Conservation (phyloP, 352 stramenopile species). For the Bremia lactucae region DNA sequence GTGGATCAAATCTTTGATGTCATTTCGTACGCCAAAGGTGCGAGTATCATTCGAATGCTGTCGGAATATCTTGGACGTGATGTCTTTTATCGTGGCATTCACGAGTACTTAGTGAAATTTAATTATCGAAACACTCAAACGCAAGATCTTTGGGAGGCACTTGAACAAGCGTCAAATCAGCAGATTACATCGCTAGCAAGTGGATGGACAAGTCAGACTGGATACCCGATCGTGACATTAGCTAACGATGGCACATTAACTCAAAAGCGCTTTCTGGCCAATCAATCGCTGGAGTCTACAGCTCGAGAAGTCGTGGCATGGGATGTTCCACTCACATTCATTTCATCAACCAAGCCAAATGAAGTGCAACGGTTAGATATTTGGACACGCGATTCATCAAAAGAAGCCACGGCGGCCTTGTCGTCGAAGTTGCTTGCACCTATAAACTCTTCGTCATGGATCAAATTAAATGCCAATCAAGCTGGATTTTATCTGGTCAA, state of each 20-base stretch:
- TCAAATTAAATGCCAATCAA: slow-evolving; percentile 94
- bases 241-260: slow-evolving; percentile 43
- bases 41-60: slow-evolving; percentile 71
- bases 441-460: slow-evolving; percentile 51
- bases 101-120: slow-evolving; percentile 88
- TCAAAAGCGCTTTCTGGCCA: slow-evolving; percentile 90
- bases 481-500: slow-evolving; percentile 93
- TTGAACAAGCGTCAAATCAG: slow-evolving; percentile 86
- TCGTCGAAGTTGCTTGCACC: slow-evolving; percentile 29
- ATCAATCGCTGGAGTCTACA: slow-evolving; percentile 53
- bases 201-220: slow-evolving; percentile 91
- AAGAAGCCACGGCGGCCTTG: slow-evolving; percentile 30
- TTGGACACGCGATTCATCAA: slow-evolving; percentile 26
- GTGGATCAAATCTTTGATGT: slow-evolving; percentile 98
- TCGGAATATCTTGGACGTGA: slow-evolving; percentile 66
- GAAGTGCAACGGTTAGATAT: slow-evolving; percentile 54
- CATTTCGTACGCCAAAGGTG: slow-evolving; percentile 93
- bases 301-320: slow-evolving; percentile 33
- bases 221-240: slow-evolving; percentile 87
- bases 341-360: slow-evolving; percentile 30
- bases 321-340: slow-evolving; percentile 80
- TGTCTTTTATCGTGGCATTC: slow-evolving; percentile 79
- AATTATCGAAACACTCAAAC: slow-evolving; percentile 94
- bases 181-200: slow-evolving; percentile 87
- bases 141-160: slow-evolving; percentile 90